Percentiles rank a stretch among this genome's conserved stretches.
Conservation (phyloP, 2,329 filamentous ascomycete species). For the Cordyceps militaris region DNA sequence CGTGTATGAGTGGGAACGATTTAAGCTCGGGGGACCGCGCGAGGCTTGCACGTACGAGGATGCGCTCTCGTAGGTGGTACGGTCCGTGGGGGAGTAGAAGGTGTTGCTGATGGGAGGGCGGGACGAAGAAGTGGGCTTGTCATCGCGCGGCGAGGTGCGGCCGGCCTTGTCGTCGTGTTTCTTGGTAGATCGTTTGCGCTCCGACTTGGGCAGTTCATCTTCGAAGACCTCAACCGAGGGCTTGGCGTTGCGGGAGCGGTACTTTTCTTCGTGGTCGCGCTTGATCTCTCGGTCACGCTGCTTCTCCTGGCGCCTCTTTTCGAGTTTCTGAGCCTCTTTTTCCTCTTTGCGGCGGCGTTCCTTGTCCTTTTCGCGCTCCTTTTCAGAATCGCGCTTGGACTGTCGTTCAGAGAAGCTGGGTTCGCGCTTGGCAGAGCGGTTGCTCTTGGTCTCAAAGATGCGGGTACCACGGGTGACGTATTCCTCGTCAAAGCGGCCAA, state of each 20-base stretch:
- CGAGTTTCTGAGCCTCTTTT: conserved; percentile 27
- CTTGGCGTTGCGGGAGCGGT: conserved; percentile 19
- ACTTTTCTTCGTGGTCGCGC: conserved; percentile 31
- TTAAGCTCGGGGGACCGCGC: conserved; percentile 18
- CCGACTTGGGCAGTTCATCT: conserved; percentile 25
- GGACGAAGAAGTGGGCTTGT: conserved; percentile 6
- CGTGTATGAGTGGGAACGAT: conserved; percentile 18
- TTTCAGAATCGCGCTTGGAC: conserved; percentile 36
- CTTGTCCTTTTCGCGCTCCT: conserved; percentile 28
- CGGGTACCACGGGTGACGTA: conserved; percentile 28
- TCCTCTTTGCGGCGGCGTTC: conserved; percentile 14
- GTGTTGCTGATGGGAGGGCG: conserved; percentile 5
- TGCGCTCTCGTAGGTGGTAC: not conserved
- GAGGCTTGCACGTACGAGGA: conserved; percentile 14
- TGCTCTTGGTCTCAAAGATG: conserved; percentile 35
- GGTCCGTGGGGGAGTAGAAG: conserved; percentile 10
- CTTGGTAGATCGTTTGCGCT: conserved; percentile 35
- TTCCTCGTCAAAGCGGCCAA: conserved; percentile 40
- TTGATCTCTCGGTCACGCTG: conserved; percentile 32
- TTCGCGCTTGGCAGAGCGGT: conserved; percentile 36
- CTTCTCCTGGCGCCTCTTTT: conserved; percentile 30
- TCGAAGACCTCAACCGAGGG: conserved; percentile 30
- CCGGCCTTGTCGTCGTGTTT: conserved; percentile 26
- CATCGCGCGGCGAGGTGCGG: conserved; percentile 10
- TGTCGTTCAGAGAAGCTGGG: conserved; percentile 41